Conservation (phyloP, 495 filamentous ascomycete genomes). For the Aspergillus mulundensis region DNA sequence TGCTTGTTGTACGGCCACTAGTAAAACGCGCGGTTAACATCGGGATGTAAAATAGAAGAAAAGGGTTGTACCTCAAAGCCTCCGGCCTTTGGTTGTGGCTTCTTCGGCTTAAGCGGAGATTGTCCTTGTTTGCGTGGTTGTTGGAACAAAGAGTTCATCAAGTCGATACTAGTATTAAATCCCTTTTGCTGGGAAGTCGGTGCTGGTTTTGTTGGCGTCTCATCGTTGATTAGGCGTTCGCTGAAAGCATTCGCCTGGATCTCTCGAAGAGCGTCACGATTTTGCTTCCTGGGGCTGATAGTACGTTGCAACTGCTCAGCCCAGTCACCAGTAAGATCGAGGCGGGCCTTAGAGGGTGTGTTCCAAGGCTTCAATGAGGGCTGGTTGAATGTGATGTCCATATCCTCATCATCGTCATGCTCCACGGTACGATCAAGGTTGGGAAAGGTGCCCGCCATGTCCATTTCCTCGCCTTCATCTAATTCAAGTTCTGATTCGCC, state of each 20-base stretch:
- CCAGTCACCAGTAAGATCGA: constrained; percentile 67
- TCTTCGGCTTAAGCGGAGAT: constrained; percentile 38
- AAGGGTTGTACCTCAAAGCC: constrained; percentile 70
- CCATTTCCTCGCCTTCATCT: constrained; percentile 65
- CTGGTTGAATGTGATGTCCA: constrained; percentile 44
- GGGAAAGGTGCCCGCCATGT: constrained; percentile 73
- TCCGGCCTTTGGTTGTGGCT: constrained; percentile 41
- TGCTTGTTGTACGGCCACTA: constrained; percentile 87
- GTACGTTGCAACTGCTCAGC: constrained; percentile 86
- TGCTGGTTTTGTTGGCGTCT: constrained; percentile 27
- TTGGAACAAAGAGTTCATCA: constrained; percentile 88
- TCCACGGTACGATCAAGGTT: constrained; percentile 63
- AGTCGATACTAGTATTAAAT: constrained; percentile 76
- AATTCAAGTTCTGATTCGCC: constrained; percentile 68
- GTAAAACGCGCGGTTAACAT: constrained; percentile 38
- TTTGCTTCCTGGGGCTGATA: constrained; percentile 82
- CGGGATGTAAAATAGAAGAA: constrained; percentile 15
- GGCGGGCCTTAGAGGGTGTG: constrained; percentile 58
- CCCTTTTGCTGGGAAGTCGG: constrained; percentile 45
- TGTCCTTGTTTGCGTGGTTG: constrained; percentile 32
- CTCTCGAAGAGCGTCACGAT: constrained; percentile 63
- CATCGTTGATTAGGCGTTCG: constrained; percentile 33
- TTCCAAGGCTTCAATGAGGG: constrained; percentile 39
- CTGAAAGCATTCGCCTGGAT: constrained; percentile 54
- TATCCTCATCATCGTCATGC: constrained; percentile 45